Base-by-base conservation (phyloP, 148 eudicot species). In the Rhododendron vialii region DNA sequence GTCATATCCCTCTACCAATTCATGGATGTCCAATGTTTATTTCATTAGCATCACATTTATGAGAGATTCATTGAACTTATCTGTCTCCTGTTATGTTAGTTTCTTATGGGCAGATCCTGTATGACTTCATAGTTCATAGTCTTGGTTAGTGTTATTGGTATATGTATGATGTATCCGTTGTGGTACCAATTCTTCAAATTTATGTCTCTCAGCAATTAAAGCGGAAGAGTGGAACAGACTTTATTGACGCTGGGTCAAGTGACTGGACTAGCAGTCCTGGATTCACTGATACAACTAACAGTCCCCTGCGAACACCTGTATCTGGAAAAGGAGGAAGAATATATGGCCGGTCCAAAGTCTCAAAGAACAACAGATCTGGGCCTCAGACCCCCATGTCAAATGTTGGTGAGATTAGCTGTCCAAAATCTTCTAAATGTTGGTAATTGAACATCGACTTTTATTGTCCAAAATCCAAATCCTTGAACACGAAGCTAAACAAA, bases 361-460 rank as follows among this genome's bases (percentile, higher is more conserved):
- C 94, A 82, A 94, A 92, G 90, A 88, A 69, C 84, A 92, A 81
- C 77, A 90, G 88, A 90, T 86, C 95, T 81, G 91, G 59, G 71
- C 94, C 98, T 88, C 94, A 90, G 84, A 95, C 94, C 36, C 98
- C 99, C 33, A 67, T 91, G 67, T 89, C 98, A 38, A 92, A 87
- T 89, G 86, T 87, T 87, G 99, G 99, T 95, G 86, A 90, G 98
- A 80, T 28, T 22, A 48, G 35, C 71, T 80, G 13, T 47, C 55
- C 48, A 8, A 53, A n/a, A 18, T 79, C 48, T 38, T 33, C 61
- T 61, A 55, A 18, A 48, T 30, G 51, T 78, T 59, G 9, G 20
- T 82, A 15, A 9, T 35, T 33, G 38, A 75, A 76, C 17, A 15
- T 41, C 51, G 10, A 33, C 24, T 84, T 74, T 74, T 74, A 17